Conservation (phyloP, 805 yeast genomes). For the Candida glaebosa region DNA sequence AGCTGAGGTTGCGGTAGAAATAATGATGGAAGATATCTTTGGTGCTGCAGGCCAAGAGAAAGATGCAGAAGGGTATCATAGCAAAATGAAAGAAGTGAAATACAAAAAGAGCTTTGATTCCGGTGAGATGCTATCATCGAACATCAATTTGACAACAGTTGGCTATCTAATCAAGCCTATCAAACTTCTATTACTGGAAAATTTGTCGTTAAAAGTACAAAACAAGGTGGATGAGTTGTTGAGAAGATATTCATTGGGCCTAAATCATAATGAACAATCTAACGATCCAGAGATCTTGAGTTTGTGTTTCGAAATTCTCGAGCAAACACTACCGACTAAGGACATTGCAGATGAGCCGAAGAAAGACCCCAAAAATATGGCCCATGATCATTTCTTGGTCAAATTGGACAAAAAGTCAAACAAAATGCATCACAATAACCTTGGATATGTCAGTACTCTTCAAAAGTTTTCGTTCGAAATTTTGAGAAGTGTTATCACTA, state of each 20-base stretch:
- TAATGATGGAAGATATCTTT: constrained; percentile 88
- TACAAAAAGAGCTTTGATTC: constrained; percentile 85
- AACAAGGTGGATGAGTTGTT: constrained; percentile 75
- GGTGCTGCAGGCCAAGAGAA: constrained; percentile 93
- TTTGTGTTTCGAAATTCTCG: constrained; percentile 70
- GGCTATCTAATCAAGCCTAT: constrained; percentile 64
- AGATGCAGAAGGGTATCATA: constrained; percentile 87
- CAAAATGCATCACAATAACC: constrained; percentile 51
- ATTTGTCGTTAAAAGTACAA: constrained; percentile 64
- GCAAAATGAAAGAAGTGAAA: constrained; percentile 86
- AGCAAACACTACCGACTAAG: constrained; percentile 40
- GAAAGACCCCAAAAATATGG: constrained; percentile 8
- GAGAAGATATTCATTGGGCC: constrained; percentile 74
- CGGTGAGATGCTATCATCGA: constrained; percentile 70
- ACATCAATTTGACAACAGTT: constrained; percentile 58
- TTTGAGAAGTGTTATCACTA: constrained; percentile 64
- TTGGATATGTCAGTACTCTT: constrained; percentile 56
- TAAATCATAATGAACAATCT: constrained; percentile 64
- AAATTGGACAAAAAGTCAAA: constrained; percentile 58
- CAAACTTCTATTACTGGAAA: constrained; percentile 56
- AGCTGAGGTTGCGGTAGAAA: constrained; percentile 55
- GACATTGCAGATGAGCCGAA: constrained; percentile 10
- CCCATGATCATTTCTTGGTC: constrained; percentile 70
- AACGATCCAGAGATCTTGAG: constrained; percentile 56
- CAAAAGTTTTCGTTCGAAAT: constrained; percentile 77